Evolutionary conservation across 164 flowering plant species (phyloP).

Genomic region (Macadamia integrifolia): DNA sequence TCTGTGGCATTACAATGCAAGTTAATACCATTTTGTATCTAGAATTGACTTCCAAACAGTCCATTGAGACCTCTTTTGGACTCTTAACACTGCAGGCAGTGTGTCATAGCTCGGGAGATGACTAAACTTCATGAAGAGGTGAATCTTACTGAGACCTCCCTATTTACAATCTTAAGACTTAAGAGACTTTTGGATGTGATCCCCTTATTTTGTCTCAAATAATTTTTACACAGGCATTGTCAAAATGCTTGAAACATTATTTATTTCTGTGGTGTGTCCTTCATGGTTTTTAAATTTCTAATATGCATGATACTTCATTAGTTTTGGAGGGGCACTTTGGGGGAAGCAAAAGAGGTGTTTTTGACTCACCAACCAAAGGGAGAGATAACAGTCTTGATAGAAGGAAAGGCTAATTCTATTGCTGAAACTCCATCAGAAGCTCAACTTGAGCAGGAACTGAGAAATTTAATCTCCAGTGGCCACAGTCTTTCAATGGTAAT

Average conservation of each 20-base stretch:
- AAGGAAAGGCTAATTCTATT: constrained; percentile 43
- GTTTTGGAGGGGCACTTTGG: constrained; percentile 94
- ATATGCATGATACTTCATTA: constrained; percentile 20
- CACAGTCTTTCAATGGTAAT: constrained; percentile 74
- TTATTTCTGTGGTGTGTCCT: not conserved
- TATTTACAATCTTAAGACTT: not conserved
- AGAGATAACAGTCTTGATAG: constrained; percentile 80
- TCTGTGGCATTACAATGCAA: not conserved
- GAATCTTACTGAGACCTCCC: constrained; percentile 1
- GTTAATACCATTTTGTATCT: not conserved
- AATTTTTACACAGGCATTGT: not conserved
- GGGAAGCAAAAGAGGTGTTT: constrained; percentile 72
- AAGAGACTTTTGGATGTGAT: not conserved
- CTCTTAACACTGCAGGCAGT: constrained; percentile 45
- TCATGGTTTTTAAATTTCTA: constrained; percentile 3
- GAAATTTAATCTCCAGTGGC: constrained; percentile 62
- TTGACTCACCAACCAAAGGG: constrained; percentile 73
- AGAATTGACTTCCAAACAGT: not conserved
- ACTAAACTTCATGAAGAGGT: constrained; percentile 97
- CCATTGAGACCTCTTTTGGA: not conserved
- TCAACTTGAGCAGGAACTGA: constrained; percentile 65
- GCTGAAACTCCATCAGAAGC: constrained; percentile 63
- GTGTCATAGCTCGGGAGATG: constrained; percentile 93
- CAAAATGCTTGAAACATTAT: not conserved
- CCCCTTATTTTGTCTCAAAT: not conserved